Base-by-base conservation (phyloP, 225 moss, liverwort and hornwort genomes). In the Physcomitrellopsis africana region DNA sequence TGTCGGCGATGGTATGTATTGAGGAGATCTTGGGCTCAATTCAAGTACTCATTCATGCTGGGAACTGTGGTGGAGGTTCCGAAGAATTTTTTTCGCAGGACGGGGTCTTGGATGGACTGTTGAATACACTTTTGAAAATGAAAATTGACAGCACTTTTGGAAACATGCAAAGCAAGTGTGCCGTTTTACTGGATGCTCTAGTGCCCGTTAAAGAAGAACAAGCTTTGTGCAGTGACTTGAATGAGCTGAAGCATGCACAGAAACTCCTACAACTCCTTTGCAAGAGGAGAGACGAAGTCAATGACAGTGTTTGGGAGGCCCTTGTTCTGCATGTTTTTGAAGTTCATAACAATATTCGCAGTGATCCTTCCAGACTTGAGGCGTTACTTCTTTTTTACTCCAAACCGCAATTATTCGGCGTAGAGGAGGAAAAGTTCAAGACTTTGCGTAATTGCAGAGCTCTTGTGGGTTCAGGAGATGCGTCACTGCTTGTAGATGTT, bases 201-300 rank as follows among this genome's bases (percentile, higher is more conserved):
- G 82, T 99, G 67, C 85, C 92, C 58, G 80, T 82, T n/a, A 92
- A 93, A 80, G 93, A 92, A 59, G 95, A 99, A 79, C 92, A 91
- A 81, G 85, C 89, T 42, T 81, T 87, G 70, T 90, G 78, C 80
- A 81, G 77, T 41, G 99, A 95, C 73, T 61, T 93, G 70, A 90
- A 84, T 86, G 83, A 90, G 72, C 82, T 99, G 18, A 90, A 86
- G 58, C 93, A 91, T 73, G 86, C 86, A 26, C 92, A 93, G 86
- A 87, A 95, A 70, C 90, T 93, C 51, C 85, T 93, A 66, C 79
- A 81, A 45, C 84, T 87, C 16, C 80, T 97, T 19, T 89, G 86
- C 73, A 82, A 61, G 7, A 86, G 75, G 79, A 81, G 74, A 61
- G 83, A 66, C 53, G 95, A 92, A 73, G 84, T 99, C 62, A 89